A percentile compares a stretch with the other conserved stretches of the same genome.
These are phyloP conservation scores for Hypomyces perniciosus DNA, from an alignment of 2,329 filamentous ascomycete genomes.

Conservation along the genomic window DNA sequence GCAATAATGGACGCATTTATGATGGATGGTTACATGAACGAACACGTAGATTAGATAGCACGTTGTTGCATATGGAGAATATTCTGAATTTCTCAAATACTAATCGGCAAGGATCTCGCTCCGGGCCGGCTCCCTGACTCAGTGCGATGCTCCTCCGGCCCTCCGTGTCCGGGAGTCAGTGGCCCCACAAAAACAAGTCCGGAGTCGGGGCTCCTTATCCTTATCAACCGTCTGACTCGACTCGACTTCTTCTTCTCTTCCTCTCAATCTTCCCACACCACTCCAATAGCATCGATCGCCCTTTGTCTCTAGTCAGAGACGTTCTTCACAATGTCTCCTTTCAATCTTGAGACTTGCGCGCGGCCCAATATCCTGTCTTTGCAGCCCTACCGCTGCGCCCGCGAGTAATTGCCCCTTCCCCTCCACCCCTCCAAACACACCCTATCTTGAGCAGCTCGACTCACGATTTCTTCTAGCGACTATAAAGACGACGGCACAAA, in stretches of 20 bases:
- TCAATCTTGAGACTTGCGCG: slow-evolving; percentile 68
- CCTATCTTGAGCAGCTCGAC: not conserved
- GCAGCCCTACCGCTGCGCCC: slow-evolving; percentile 72
- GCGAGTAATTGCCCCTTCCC: slow-evolving; percentile 52
- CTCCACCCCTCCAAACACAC: not conserved
- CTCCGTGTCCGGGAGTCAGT: not conserved
- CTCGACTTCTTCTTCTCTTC: not conserved
- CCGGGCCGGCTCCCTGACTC: not conserved
- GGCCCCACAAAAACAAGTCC: slow-evolving; percentile 7
- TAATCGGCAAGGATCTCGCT: not conserved
- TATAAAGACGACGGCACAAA: slow-evolving; percentile 98
- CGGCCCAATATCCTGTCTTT: slow-evolving; percentile 71
- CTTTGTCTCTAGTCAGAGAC: not conserved
- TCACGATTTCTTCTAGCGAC: slow-evolving; percentile 54
- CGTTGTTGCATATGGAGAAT: too few species aligned
- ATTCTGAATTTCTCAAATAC: too few species aligned
- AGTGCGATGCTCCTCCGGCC: not conserved
- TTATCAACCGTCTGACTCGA: slow-evolving; percentile 3
- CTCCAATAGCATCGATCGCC: not conserved
- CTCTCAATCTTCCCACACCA: not conserved
- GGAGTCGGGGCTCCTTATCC: slow-evolving; percentile 11
- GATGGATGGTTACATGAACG: not conserved
- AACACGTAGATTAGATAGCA: too few species aligned
- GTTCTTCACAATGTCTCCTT: slow-evolving; percentile 47
- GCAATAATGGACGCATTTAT: not conserved